phyloP scores from a whole-genome alignment of 2,329 filamentous ascomycete species.

The Trichophyton simii region DNA sequence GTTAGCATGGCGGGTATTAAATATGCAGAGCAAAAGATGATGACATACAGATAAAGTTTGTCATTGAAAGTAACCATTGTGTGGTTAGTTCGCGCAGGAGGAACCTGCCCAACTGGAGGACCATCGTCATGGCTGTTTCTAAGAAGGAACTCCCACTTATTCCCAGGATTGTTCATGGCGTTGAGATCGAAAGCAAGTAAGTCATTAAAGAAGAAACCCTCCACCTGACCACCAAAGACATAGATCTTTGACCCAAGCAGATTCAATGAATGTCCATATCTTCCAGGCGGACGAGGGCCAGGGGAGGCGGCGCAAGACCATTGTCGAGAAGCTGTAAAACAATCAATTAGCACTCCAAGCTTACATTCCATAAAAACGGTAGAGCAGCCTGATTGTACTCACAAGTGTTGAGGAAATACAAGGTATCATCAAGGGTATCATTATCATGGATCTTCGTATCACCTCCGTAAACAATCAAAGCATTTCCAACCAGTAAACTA shows the following conservation, averaged over 20 bases:
- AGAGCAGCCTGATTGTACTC: slow-evolving; percentile 31
- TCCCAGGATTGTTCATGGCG: slow-evolving; percentile 77
- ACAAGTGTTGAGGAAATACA: slow-evolving; percentile 97
- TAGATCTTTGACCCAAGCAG: slow-evolving; percentile 95
- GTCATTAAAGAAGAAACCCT: slow-evolving; percentile 97
- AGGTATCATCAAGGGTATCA: slow-evolving; percentile 82
- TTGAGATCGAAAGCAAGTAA: slow-evolving; percentile 91
- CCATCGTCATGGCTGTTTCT: slow-evolving; percentile 52
- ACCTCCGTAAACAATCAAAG: slow-evolving; percentile 96
- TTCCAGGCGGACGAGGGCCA: slow-evolving; percentile 70
- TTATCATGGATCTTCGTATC: slow-evolving; percentile 94
- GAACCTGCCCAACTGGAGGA: slow-evolving; percentile 52
- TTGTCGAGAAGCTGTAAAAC: slow-evolving; percentile 68
- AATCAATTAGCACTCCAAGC: slow-evolving; percentile 20
- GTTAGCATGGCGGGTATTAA: slow-evolving; percentile 10
- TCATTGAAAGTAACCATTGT: slow-evolving; percentile 85
- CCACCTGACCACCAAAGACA: slow-evolving; percentile 93
- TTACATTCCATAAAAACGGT: too few relatives aligned
- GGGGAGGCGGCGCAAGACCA: slow-evolving; percentile 91
- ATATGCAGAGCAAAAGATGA: not conserved
- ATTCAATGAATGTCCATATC: slow-evolving; percentile 92
- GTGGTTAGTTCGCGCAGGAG: slow-evolving; percentile 88
- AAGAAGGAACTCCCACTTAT: slow-evolving; percentile 89
- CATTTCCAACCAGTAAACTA: slow-evolving; percentile 89
- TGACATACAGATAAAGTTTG: slow-evolving; percentile 72